These are phyloP conservation scores for Colletotrichum costaricense DNA, from an alignment of 2,329 filamentous ascomycete species.

Conservation along the genomic window DNA sequence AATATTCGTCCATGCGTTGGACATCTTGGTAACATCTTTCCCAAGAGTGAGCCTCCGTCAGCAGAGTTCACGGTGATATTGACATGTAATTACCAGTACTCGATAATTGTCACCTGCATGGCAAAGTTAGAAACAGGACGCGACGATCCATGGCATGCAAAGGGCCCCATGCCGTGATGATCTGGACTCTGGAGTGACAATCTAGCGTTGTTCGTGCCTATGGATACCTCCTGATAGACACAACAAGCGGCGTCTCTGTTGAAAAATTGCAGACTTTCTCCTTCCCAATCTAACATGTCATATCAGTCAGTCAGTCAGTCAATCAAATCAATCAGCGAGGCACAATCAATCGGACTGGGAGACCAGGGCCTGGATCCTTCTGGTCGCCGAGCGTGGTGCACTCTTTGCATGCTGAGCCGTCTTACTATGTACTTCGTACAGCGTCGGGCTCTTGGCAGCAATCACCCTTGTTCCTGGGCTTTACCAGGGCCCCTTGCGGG, in stretches of 20 bases:
- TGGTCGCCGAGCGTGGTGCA: constrained; percentile 10
- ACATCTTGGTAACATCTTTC: background rate
- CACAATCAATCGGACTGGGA: background rate
- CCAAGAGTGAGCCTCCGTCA: background rate
- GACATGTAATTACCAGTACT: constrained; percentile 1
- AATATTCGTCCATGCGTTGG: background rate
- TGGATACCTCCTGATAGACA: background rate
- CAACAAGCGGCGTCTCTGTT: background rate
- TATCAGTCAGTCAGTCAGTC: constrained; percentile 3
- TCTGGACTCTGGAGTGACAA: background rate
- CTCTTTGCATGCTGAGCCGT: background rate
- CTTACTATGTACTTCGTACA: background rate
- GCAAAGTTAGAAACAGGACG: constrained; percentile 1
- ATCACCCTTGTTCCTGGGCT: constrained; percentile 4
- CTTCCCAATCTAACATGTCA: constrained; percentile 14
- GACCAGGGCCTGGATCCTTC: constrained; percentile 12
- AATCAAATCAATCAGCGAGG: constrained; percentile 4
- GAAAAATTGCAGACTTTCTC: background rate
- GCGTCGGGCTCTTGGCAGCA: background rate
- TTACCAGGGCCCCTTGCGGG: background rate
- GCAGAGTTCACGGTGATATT: constrained; percentile 1
- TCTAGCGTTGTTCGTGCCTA: background rate
- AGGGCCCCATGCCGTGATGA: no score
- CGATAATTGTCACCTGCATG: background rate
- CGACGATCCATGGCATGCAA: background rate